Conservation (phyloP, 257 asterid genomes). For the Solanum clarkiae region DNA sequence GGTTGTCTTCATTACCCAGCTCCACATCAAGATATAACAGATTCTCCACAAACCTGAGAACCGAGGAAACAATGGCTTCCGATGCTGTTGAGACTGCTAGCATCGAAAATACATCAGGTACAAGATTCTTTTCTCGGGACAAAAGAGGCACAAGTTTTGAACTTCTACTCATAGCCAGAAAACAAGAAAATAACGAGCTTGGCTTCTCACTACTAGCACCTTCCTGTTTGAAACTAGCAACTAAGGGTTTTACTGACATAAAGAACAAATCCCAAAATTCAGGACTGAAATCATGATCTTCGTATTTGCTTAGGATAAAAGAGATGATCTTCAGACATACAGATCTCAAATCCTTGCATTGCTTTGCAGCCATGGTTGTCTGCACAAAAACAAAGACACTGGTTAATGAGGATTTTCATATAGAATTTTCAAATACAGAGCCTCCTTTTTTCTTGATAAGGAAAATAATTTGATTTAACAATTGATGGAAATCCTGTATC, state of each 20-base stretch:
- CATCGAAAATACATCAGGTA: slow-evolving; percentile 73
- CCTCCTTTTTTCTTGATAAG: background rate
- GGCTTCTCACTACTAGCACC: slow-evolving; percentile 80
- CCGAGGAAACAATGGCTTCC: slow-evolving; percentile 46
- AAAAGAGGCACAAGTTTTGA: slow-evolving; percentile 53
- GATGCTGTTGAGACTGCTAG: slow-evolving; percentile 64
- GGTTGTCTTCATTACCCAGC: slow-evolving; percentile 32
- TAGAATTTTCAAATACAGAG: background rate
- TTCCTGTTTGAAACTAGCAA: slow-evolving; percentile 64
- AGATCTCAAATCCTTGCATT: slow-evolving; percentile 77
- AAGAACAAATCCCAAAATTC: slow-evolving; percentile 79
- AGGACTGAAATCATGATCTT: slow-evolving; percentile 48
- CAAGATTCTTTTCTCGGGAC: slow-evolving; percentile 51
- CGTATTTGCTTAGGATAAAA: slow-evolving; percentile 46
- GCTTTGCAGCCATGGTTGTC: slow-evolving; percentile 49
- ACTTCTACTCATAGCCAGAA: slow-evolving; percentile 90
- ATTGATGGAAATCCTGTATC: background rate
- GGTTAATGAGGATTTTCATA: background rate
- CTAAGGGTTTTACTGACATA: slow-evolving; percentile 46
- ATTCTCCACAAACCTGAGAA: slow-evolving; percentile 67
- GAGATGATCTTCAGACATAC: slow-evolving; percentile 68
- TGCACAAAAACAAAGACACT: slow-evolving; percentile 23
- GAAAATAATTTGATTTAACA: background rate
- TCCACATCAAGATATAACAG: slow-evolving; percentile 65
- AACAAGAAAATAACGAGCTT: slow-evolving; percentile 79